Percentiles rank a stretch among this genome's conserved stretches.
phyloP scores from a whole-genome alignment of 192 early-diverging fungal genomes.

The Geranomyces variabilis region DNA sequence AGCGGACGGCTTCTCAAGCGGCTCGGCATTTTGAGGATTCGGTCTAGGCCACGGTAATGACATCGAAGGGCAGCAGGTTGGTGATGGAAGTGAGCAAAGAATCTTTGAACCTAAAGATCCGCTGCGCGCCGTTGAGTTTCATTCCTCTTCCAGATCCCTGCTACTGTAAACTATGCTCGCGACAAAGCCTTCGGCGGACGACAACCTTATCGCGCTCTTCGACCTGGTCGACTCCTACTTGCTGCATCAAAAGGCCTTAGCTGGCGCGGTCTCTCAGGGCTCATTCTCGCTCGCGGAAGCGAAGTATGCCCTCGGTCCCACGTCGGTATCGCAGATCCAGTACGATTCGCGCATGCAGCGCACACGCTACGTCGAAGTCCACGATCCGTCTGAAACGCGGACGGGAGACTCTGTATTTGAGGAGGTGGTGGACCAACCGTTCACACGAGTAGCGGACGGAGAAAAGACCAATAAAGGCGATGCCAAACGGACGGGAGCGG shows the following conservation, averaged over 20 bases:
- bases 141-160: too few relatives aligned
- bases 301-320: constrained; percentile 7
- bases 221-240: not conserved
- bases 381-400: not conserved
- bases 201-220: constrained; percentile 1
- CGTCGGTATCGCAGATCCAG: not conserved
- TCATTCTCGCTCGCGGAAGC: not conserved
- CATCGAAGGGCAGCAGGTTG: too few relatives aligned
- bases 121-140: too few relatives aligned
- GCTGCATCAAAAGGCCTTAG: not conserved
- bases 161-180: too few relatives aligned
- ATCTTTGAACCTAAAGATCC: too few relatives aligned
- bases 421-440: not conserved
- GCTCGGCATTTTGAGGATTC: not conserved
- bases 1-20: not conserved
- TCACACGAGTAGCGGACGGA: not conserved
- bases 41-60: not conserved
- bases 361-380: not conserved
- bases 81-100: too few relatives aligned
- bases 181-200: not conserved
- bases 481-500: not conserved
- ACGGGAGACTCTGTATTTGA: not conserved
- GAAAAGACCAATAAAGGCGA: too few relatives aligned
- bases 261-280: not conserved
- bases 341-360: constrained; percentile 8